Conservation (phyloP, 257 asterid species). For the Lycium ferocissimum region DNA sequence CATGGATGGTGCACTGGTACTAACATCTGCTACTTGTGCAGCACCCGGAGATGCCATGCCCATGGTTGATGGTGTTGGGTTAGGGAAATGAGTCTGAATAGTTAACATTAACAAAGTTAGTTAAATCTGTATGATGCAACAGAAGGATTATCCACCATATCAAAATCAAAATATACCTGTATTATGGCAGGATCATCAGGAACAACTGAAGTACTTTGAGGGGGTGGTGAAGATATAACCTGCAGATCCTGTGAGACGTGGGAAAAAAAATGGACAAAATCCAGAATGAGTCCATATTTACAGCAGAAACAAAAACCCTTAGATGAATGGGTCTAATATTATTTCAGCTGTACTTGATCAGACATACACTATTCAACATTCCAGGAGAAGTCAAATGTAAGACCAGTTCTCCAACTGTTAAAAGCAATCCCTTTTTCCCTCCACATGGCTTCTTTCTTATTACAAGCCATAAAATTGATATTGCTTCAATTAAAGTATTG, state of each 20-base stretch:
- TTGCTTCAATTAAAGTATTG: background rate
- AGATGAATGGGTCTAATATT: background rate
- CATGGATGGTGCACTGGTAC: constrained; percentile 31
- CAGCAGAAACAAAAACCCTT: background rate
- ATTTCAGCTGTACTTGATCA: constrained; percentile 8
- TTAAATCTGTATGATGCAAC: constrained; percentile 6
- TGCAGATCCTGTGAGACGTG: constrained; percentile 40
- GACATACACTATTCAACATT: background rate
- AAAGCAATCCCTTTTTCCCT: background rate
- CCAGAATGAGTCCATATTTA: background rate
- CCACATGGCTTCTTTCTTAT: background rate
- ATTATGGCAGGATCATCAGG: constrained; percentile 52
- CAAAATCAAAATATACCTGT: constrained; percentile 32
- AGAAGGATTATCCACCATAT: background rate
- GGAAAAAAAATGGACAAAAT: background rate
- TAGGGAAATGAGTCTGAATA: constrained; percentile 37
- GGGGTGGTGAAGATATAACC: constrained; percentile 37
- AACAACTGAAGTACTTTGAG: constrained; percentile 31
- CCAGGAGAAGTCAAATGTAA: constrained; percentile 8
- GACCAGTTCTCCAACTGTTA: background rate
- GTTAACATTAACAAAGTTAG: constrained; percentile 7
- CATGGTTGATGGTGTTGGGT: constrained; percentile 27
- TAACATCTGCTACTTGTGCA: constrained; percentile 32
- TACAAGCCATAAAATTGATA: constrained; percentile 20
- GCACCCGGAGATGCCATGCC: constrained; percentile 31